Conservation (phyloP, 2,329 filamentous ascomycete species). For the Bipolaris sorokiniana region DNA sequence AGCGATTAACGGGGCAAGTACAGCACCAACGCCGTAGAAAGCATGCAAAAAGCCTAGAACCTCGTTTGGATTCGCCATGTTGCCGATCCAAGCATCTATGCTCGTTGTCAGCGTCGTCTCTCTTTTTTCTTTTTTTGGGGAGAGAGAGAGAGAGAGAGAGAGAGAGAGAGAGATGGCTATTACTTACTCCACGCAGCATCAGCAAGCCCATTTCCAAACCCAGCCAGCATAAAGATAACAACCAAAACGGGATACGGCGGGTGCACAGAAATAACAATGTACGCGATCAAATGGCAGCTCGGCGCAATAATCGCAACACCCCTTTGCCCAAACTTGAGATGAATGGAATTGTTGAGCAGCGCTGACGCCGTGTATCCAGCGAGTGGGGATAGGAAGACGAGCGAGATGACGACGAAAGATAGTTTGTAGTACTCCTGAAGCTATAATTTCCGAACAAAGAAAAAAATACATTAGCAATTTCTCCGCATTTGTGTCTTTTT, state of each 20-base stretch:
- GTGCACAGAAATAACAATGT: slow-evolving; percentile 69
- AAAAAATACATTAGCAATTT: no score
- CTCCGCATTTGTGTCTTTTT: neutral
- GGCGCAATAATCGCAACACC: slow-evolving; percentile 73
- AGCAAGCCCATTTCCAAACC: slow-evolving; percentile 73
- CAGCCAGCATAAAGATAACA: slow-evolving; percentile 68
- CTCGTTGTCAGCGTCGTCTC: neutral
- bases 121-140: neutral
- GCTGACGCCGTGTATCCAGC: slow-evolving; percentile 69
- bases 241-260: slow-evolving; percentile 73
- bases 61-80: slow-evolving; percentile 76
- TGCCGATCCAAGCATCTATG: slow-evolving; percentile 64
- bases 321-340: slow-evolving; percentile 70
- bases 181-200: slow-evolving; percentile 61
- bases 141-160: no score
- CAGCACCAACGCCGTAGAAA: slow-evolving; percentile 74
- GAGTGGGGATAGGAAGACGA: slow-evolving; percentile 71
- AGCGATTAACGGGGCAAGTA: slow-evolving; percentile 71
- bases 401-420: slow-evolving; percentile 67
- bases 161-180: no score
- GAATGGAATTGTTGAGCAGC: slow-evolving; percentile 68
- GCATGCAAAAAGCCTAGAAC: slow-evolving; percentile 75
- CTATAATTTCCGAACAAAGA: slow-evolving; percentile 39
- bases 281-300: slow-evolving; percentile 67
- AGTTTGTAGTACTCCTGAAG: slow-evolving; percentile 68